Base-by-base conservation (phyloP, 345 rosid species). In the Euclidium syriacum region DNA sequence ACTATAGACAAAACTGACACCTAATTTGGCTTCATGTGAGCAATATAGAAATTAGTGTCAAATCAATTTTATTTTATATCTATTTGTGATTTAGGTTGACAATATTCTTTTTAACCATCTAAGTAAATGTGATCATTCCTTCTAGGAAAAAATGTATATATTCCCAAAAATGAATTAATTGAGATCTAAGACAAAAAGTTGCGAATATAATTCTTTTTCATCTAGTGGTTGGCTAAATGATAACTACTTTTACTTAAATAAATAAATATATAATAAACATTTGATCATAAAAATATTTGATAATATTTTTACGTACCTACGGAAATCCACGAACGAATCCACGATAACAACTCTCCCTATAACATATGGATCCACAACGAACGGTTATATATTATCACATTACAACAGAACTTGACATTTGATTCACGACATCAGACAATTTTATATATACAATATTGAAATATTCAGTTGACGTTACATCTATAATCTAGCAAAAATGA, bases 1-100 rank as follows among this genome's bases (percentile, higher is more conserved):
- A 64, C 61, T 64, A 57, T n/a, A 40, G 65, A 57, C 53, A 71
- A 71, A 63, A 41, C 47, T 40, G 38, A 41, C 59, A 64, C 64
- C 59, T 57, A 64, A 57, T 50, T 64, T 64, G 65, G 61, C 60
- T 50, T 57, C 20, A 57, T 32, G 26, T 63, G 75, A 63, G 33
- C 20, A 32, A 56, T 19, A 40, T 33, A 10, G 44, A 30, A 30
- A 71, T 63, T 32, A 54, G 39, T 55, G 70, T 64, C 60, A 64
- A 63, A 56, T 56, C 65, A 50, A 16, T 8, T 0, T 36, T 26
- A 6, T 58, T 38, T 17, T 40, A 9, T 3, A 11, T 47, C 30
- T 40, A 6, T 12, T 2, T 62, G 3, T 70, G 25, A 35, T 69
- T 42, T 44, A 25, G 48, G 75, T 64, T 71, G 70, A 64, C 75